These are phyloP conservation scores for Leptodermis oblonga DNA, from an alignment of 257 asterid species.

Conservation along the genomic window DNA sequence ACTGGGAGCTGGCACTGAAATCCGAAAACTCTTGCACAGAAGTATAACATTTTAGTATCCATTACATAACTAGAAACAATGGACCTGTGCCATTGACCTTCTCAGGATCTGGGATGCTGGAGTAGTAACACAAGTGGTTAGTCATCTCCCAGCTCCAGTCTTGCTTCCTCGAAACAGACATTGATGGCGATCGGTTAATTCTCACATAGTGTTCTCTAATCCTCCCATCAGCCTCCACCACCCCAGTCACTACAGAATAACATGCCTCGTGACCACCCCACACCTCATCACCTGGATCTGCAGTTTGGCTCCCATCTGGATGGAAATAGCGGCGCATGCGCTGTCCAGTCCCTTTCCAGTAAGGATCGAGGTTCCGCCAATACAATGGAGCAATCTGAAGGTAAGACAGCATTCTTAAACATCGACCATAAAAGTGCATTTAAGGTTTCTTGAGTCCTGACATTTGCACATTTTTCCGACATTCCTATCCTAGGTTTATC, in stretches of 20 bases:
- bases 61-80: slow-evolving; percentile 19
- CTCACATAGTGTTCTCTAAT: slow-evolving; percentile 74
- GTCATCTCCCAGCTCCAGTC: slow-evolving; percentile 82
- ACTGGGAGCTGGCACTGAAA: background rate
- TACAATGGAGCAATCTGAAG: slow-evolving; percentile 62
- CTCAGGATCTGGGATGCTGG: slow-evolving; percentile 59
- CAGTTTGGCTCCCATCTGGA: slow-evolving; percentile 72
- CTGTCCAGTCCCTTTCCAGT: slow-evolving; percentile 53
- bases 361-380: slow-evolving; percentile 77
- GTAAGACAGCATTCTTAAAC: background rate
- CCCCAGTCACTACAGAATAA: slow-evolving; percentile 68
- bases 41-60: background rate
- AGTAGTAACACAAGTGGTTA: slow-evolving; percentile 47
- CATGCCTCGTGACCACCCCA: slow-evolving; percentile 96
- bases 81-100: slow-evolving; percentile 59
- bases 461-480: too few relatives aligned
- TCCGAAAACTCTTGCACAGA: background rate
- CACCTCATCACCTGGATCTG: slow-evolving; percentile 54
- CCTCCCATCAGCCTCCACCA: slow-evolving; percentile 43
- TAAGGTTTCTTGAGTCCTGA: background rate
- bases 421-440: background rate
- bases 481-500: too few relatives aligned
- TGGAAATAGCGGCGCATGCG: slow-evolving; percentile 68
- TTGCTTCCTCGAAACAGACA: slow-evolving; percentile 46
- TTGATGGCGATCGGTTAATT: slow-evolving; percentile 68